phyloP scores from a whole-genome alignment of 208 protist species.

The Strigomonas culicis region DNA sequence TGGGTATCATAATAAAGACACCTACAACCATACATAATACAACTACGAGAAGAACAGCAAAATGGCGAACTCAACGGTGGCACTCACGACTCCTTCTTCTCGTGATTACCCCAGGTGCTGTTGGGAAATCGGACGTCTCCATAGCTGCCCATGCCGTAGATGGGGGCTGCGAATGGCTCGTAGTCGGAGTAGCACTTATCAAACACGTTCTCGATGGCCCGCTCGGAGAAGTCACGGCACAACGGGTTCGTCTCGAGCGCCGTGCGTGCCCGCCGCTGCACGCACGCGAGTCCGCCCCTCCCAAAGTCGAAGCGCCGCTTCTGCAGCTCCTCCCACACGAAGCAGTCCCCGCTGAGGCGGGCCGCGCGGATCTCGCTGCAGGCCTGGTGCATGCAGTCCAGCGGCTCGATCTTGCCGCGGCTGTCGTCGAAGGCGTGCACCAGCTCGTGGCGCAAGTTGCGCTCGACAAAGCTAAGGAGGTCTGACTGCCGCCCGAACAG shows the following conservation, averaged over 20 bases:
- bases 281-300: constrained; percentile 75
- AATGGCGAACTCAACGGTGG: neutral
- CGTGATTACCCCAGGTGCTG: constrained; percentile 2
- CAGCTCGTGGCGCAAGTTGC: constrained; percentile 91
- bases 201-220: constrained; percentile 76
- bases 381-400: constrained; percentile 90
- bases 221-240: constrained; percentile 80
- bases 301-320: constrained; percentile 71
- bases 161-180: constrained; percentile 80
- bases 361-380: constrained; percentile 95
- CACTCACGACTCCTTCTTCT: no score
- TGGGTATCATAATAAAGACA: no score
- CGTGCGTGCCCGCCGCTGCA: constrained; percentile 78
- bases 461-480: constrained; percentile 46
- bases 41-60: neutral
- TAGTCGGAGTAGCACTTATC: constrained; percentile 85
- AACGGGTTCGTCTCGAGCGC: constrained; percentile 85
- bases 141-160: constrained; percentile 84
- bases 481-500: constrained; percentile 20
- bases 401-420: constrained; percentile 77
- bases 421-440: constrained; percentile 94
- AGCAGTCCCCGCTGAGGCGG: constrained; percentile 92
- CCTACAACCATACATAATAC: no score
- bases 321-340: constrained; percentile 52
- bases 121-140: constrained; percentile 52